These are phyloP conservation scores for Pisolithus sp. DNA, from an alignment of 768 basidiomycete genomes.

Conservation along the genomic window DNA sequence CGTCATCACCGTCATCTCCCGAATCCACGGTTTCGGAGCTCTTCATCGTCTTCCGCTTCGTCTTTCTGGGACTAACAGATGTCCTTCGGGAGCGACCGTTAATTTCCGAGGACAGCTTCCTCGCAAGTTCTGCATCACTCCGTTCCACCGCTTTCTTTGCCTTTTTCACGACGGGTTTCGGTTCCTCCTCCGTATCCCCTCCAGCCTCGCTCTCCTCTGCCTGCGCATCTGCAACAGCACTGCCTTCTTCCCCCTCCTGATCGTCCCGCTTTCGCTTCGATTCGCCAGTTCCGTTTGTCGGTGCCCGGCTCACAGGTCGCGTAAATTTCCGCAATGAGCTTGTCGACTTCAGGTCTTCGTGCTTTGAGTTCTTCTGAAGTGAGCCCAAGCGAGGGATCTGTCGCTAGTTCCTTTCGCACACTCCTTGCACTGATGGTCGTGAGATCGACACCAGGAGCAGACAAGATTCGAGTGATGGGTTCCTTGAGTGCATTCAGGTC, in stretches of 20 bases:
- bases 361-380: constrained; percentile 57
- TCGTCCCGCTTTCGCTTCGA: constrained; percentile 24
- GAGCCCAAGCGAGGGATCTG: constrained; percentile 40
- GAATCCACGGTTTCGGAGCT: constrained; percentile 44
- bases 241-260: constrained; percentile 20
- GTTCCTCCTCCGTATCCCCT: constrained; percentile 13
- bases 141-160: constrained; percentile 45
- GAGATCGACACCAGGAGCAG: constrained; percentile 72
- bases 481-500: constrained; percentile 52
- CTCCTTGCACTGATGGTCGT: constrained; percentile 80
- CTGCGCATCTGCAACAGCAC: constrained; percentile 9
- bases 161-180: constrained; percentile 34
- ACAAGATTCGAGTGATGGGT: constrained; percentile 62
- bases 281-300: constrained; percentile 10
- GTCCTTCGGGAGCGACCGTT: constrained; percentile 54
- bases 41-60: constrained; percentile 42
- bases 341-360: constrained; percentile 63
- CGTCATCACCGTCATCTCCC: constrained; percentile 47
- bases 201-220: constrained; percentile 9
- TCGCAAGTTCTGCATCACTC: constrained; percentile 65
- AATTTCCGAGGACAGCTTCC: constrained; percentile 63
- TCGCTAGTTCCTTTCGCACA: constrained; percentile 70
- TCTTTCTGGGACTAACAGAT: constrained; percentile 37
- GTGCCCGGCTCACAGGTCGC: constrained; percentile 45
- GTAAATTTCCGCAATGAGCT: constrained; percentile 60